A percentile compares a stretch with the other conserved stretches of the same genome.
Evolutionary conservation across 768 basidiomycete species (phyloP).

Genomic region (Neoboletus brunneissimus): DNA sequence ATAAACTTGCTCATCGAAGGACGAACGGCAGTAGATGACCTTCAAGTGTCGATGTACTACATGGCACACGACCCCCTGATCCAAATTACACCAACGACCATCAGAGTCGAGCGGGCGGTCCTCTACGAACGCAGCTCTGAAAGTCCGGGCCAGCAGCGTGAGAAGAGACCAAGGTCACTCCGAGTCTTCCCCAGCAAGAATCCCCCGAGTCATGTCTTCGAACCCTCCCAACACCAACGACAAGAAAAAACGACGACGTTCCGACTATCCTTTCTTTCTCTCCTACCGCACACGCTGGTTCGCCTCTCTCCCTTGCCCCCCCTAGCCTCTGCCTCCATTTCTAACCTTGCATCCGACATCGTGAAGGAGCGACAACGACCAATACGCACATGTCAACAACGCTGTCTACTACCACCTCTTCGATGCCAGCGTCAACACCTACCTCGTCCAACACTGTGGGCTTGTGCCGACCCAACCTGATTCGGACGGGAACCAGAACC

Average conservation of each 20-base stretch:
- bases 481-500: conserved; percentile 36
- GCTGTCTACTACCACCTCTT: conserved; percentile 78
- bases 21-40: no score
- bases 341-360: conserved; percentile 9
- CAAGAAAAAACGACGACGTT: conserved; percentile 41
- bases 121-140: no score
- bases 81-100: no score
- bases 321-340: neutral
- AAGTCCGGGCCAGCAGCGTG: no score
- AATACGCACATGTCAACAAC: conserved; percentile 82
- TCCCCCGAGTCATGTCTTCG: neutral
- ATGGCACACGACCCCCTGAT: no score
- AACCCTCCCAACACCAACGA: neutral
- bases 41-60: neutral
- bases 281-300: conserved; percentile 71
- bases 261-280: conserved; percentile 60
- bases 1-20: no score
- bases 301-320: conserved; percentile 4
- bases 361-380: conserved; percentile 83
- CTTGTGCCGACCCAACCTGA: conserved; percentile 47
- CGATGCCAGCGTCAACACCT: conserved; percentile 79
- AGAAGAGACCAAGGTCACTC: no score
- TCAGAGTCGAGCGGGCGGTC: no score
- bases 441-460: conserved; percentile 64
- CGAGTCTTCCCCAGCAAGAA: no score